Base-by-base conservation (phyloP, 2,329 filamentous ascomycete genomes). In the Penicillium sp. region DNA sequence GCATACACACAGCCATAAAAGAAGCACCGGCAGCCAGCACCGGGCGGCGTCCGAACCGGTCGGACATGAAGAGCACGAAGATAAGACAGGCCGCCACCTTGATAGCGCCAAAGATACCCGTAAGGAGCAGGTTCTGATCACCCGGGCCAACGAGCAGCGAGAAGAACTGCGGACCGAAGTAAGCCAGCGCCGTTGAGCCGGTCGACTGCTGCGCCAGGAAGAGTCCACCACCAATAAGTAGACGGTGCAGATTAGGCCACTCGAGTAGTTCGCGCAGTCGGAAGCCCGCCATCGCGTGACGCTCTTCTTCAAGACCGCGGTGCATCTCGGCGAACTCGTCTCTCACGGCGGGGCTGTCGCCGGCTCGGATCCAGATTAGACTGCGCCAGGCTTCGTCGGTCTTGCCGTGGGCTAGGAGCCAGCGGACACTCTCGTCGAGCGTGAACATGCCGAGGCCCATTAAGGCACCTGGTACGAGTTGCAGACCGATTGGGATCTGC, bases 161-260 rank as follows among this genome's bases (percentile, higher is more conserved):
- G 60, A 81, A 80, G 62, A 79, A 80, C 56, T 81, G 78, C 4
- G 78, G 77, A 0, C 75, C 76, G 46, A 78, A 80, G 62, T 79
- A 79, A 10, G 77, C 77, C 55, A 80, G 73, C 0, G 78, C 78
- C 0, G 78, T 80, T 5, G 77, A 76, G 1, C 78, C 78, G 1
- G 77, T 81, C 3, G 77, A 75, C 50, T 80, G 77, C 54, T 80
- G 77, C 0, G 75, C 75, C 1, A 74, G 69, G 57, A 81, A 80
- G 41, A 80, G 65, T 0, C 70, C 69, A 38, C 74, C 71, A 0
- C 72, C 76, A 3, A 75, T 68, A 27, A 71, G 53, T 2, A 78
- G 62, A 1, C 75, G 71, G 44, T 68, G 72, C 47, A 73, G 63
- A 52, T 78, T 77, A 13, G 75, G 72, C 4, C 66, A 46, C 49